Percentiles rank a stretch among this genome's conserved stretches.
Evolutionary conservation across 352 stramenopile species (phyloP).

Genomic region (Peronospora farinosa): DNA sequence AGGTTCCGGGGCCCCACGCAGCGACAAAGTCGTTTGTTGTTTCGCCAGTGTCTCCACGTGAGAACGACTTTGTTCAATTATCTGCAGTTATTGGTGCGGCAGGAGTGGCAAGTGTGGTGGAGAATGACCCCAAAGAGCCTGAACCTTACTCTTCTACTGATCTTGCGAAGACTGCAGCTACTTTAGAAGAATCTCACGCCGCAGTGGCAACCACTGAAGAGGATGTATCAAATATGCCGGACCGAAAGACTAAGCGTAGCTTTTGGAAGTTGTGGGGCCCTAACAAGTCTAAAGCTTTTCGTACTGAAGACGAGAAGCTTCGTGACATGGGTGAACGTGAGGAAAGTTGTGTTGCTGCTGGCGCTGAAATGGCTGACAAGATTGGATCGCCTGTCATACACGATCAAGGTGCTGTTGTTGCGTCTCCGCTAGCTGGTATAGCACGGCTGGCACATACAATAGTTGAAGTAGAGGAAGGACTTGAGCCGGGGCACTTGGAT

Average conservation of each 20-base stretch:
- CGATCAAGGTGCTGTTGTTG: slow-evolving; percentile 1
- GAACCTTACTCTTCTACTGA: background rate
- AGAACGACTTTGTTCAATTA: background rate
- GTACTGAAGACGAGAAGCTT: slow-evolving; percentile 2
- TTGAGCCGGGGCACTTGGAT: background rate
- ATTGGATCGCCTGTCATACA: slow-evolving; percentile 1
- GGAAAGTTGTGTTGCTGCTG: background rate
- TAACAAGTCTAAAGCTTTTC: slow-evolving; percentile 9
- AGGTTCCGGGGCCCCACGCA: slow-evolving; percentile 1
- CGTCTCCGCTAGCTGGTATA: background rate
- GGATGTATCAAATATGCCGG: slow-evolving; percentile 1
- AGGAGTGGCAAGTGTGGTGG: background rate
- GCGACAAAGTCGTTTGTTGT: background rate
- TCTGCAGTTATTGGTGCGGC: background rate
- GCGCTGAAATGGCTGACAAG: slow-evolving; percentile 1
- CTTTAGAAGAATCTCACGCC: background rate
- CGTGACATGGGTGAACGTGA: background rate
- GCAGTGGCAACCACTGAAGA: slow-evolving; percentile 2
- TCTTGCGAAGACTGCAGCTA: background rate
- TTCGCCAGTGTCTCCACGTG: slow-evolving; percentile 4
- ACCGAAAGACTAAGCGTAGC: slow-evolving; percentile 14
- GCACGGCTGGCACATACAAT: slow-evolving; percentile 1
- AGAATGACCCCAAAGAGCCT: background rate
- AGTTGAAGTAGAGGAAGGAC: slow-evolving; percentile 12
- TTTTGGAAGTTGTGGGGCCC: slow-evolving; percentile 27